phyloP scores from a whole-genome alignment of 495 filamentous ascomycete species.

The Penicillium bialowiezense region DNA sequence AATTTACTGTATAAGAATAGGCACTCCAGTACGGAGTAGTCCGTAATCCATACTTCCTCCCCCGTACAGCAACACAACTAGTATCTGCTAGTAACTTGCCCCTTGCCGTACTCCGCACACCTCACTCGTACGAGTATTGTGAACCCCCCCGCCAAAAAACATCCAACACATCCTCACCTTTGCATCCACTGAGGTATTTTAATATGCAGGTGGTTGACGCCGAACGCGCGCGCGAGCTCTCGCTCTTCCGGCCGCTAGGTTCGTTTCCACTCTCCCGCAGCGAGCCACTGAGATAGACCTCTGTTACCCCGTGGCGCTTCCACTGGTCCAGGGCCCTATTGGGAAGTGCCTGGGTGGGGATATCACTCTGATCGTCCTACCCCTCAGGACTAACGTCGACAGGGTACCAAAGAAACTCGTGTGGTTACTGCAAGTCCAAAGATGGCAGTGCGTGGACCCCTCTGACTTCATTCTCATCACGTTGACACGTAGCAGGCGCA shows the following conservation, averaged over 20 bases:
- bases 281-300: constrained; percentile 38
- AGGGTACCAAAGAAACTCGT: constrained; percentile 52
- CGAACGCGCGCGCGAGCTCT: constrained; percentile 45
- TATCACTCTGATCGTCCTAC: neutral
- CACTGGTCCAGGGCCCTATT: constrained; percentile 30
- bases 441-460: constrained; percentile 46
- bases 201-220: constrained; percentile 43
- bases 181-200: neutral
- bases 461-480: constrained; percentile 9
- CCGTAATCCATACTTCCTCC: too few species aligned
- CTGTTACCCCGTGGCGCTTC: constrained; percentile 39
- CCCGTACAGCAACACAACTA: too few species aligned
- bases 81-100: too few species aligned
- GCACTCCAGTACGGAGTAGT: too few species aligned
- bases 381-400: constrained; percentile 13
- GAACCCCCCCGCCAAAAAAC: neutral
- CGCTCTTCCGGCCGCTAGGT: constrained; percentile 49
- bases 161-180: neutral
- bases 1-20: too few species aligned
- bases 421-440: constrained; percentile 56
- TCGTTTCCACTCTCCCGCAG: constrained; percentile 25
- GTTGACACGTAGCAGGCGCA: constrained; percentile 56
- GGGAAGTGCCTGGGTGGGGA: constrained; percentile 8
- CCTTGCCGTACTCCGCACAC: neutral
- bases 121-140: too few species aligned